Evolutionary conservation across 495 filamentous ascomycete species (phyloP), one percentile per base, ranked within the genome.

Genomic region (Aspergillus olivimuriae): DNA sequence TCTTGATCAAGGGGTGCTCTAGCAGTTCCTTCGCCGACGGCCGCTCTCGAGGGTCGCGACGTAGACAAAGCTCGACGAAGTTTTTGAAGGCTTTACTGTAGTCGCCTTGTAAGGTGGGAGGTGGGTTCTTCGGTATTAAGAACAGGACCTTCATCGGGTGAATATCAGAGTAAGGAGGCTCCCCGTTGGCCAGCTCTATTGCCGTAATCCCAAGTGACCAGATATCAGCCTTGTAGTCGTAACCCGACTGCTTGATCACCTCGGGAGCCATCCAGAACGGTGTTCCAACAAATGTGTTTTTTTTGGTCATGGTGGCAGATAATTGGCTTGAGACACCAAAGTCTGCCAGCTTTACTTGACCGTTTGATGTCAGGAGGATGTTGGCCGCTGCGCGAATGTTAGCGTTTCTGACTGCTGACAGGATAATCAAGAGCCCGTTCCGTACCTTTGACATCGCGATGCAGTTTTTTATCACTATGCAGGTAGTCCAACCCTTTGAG

Each of bases 251-350:
- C 69, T 95, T 95, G 63, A 98, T 98, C 22, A 98, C 92, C 62
- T 98, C 92, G 7, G 92, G 92, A 4, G 92, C 92, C 92, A 98
- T 98, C 92, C 92, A 98, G 65, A 96, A 98, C 1, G 92, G 92
- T 2, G 92, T 97, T 11, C 92, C 92, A 17, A 98, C 92, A 59
- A 98, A 98, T 0, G 92, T 98, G 57, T 97, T 98, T 64, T 95
- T 95, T 68, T 96, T 95, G 18, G 94, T 95, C 87, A 96, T 97
- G n/a, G 92, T 96, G 2, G 89, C 88, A 17, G 91, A 90, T n/a
- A 98, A 73, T 57, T 98, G 92, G 11, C 91, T 89, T 17, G 91
- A 95, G 12, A 98, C 92, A 34, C 92, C 92, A 66, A 98, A 98
- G 65, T 98, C 92, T 7, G 92, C 92, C 44, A 98, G 70, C 62